These are phyloP conservation scores for Rosa lucieae DNA, from an alignment of 306 rosid species.

Conservation along the genomic window DNA sequence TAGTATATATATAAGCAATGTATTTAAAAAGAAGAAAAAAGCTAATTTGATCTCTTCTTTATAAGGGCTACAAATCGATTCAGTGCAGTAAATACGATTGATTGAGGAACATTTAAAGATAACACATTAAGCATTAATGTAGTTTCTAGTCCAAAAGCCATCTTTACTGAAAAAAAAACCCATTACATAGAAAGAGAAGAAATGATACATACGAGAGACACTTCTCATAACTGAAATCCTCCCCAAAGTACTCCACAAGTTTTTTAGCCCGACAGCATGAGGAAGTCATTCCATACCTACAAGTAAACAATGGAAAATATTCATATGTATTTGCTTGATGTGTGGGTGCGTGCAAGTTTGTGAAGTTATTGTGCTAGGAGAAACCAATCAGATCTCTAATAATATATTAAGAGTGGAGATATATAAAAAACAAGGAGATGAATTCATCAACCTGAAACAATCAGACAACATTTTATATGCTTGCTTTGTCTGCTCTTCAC, in stretches of 20 bases:
- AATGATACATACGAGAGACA: constrained; percentile 66
- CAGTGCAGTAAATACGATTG: not conserved
- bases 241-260: constrained; percentile 89
- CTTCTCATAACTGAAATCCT: constrained; percentile 55
- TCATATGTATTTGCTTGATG: not conserved
- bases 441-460: constrained; percentile 73
- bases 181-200: not conserved
- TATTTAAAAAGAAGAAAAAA: not conserved
- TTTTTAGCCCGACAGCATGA: constrained; percentile 77
- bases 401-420: not conserved
- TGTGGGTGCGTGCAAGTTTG: not conserved
- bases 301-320: constrained; percentile 11
- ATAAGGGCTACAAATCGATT: not conserved
- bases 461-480: constrained; percentile 85
- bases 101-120: not conserved
- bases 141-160: not conserved
- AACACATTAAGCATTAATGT: not conserved
- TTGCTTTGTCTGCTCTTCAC: constrained; percentile 67
- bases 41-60: not conserved
- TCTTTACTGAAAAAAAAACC: not conserved
- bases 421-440: constrained; percentile 22
- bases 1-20: not conserved
- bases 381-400: not conserved
- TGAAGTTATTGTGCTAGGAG: not conserved
- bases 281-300: constrained; percentile 85